phyloP scores from a whole-genome alignment of 2,329 filamentous ascomycete genomes.

The Hypoxylon sp. region DNA sequence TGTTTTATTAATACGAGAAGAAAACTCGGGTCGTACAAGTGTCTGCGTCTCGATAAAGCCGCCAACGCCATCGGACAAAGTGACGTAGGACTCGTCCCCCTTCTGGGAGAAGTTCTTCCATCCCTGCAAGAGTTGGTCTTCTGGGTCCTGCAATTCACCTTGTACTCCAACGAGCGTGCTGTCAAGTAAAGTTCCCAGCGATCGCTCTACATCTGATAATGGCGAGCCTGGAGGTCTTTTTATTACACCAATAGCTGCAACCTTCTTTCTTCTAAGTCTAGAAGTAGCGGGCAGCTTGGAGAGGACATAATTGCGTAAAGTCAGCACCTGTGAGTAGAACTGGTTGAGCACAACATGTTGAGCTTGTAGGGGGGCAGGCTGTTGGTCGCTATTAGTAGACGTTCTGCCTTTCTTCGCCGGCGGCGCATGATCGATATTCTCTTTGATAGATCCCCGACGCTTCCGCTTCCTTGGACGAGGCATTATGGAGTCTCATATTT shows the following conservation, averaged over 20 bases:
- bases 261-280: slow-evolving; percentile 71
- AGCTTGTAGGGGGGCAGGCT: slow-evolving; percentile 45
- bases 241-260: slow-evolving; percentile 61
- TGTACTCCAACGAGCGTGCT: slow-evolving; percentile 74
- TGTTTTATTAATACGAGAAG: slow-evolving; percentile 24
- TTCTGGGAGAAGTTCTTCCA: slow-evolving; percentile 74
- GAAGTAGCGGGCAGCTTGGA: slow-evolving; percentile 76
- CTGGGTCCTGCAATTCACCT: slow-evolving; percentile 52
- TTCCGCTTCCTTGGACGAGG: slow-evolving; percentile 51
- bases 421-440: slow-evolving; percentile 26
- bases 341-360: slow-evolving; percentile 75
- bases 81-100: slow-evolving; percentile 71
- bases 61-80: slow-evolving; percentile 63
- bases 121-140: slow-evolving; percentile 65
- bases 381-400: slow-evolving; percentile 13
- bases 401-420: slow-evolving; percentile 44
- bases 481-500: slow-evolving; percentile 44
- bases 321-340: slow-evolving; percentile 76
- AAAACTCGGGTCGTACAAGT: slow-evolving; percentile 67
- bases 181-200: slow-evolving; percentile 75
- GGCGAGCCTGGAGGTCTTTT: slow-evolving; percentile 34
- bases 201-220: slow-evolving; percentile 56
- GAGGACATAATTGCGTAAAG: slow-evolving; percentile 80
- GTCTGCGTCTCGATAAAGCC: slow-evolving; percentile 70
- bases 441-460: slow-evolving; percentile 33